Evolutionary conservation across 495 filamentous ascomycete species (phyloP).

Genomic region (Penicillium goetzii): DNA sequence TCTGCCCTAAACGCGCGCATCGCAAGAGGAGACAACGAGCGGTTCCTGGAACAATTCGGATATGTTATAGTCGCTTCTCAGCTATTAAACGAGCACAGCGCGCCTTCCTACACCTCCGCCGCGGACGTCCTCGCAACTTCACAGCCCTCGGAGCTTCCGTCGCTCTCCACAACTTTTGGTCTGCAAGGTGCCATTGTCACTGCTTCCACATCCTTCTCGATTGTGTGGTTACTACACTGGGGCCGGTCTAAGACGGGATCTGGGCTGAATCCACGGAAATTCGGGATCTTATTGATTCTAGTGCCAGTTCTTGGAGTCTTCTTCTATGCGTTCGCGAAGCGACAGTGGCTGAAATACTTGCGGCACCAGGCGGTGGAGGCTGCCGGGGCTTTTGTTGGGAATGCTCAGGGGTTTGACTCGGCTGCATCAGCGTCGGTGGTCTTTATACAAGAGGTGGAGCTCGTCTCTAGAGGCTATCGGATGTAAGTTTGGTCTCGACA

Average conservation of each 20-base stretch:
- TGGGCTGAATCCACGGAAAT: constrained; percentile 46
- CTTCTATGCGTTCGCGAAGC: constrained; percentile 72
- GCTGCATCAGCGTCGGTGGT: constrained; percentile 78
- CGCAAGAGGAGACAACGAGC: constrained; percentile 77
- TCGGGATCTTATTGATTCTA: constrained; percentile 61
- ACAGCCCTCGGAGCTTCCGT: constrained; percentile 40
- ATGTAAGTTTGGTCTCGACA: constrained; percentile 59
- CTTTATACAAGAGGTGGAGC: constrained; percentile 93
- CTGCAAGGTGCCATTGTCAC: constrained; percentile 57
- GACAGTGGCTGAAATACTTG: constrained; percentile 84
- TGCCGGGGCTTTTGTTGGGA: constrained; percentile 71
- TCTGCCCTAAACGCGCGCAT: constrained; percentile 69
- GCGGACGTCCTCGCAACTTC: constrained; percentile 43
- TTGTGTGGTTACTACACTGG: constrained; percentile 79
- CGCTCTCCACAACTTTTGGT: constrained; percentile 49
- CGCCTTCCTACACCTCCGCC: constrained; percentile 51
- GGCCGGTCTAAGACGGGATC: constrained; percentile 41
- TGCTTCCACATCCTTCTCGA: constrained; percentile 61
- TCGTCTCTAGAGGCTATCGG: constrained; percentile 91
- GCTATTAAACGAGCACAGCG: constrained; percentile 71
- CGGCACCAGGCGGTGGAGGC: constrained; percentile 75
- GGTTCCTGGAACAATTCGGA: constrained; percentile 92
- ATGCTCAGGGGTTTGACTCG: constrained; percentile 81
- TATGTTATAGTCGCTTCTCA: constrained; percentile 96
- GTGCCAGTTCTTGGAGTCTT: constrained; percentile 58